Base-by-base conservation (phyloP, 805 yeast species). In the Candida michaelii region DNA sequence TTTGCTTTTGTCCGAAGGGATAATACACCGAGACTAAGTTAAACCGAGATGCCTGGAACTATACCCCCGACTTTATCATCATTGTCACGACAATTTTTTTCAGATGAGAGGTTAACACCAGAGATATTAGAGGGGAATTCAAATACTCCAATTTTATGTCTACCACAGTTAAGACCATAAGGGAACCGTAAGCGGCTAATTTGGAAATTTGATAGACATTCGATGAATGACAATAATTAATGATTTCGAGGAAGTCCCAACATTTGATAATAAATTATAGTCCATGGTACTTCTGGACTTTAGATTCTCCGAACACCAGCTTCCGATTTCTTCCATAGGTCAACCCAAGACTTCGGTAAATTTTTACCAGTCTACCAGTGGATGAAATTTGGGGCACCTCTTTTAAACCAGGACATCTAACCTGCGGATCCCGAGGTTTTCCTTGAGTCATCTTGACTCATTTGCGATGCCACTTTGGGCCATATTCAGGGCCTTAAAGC, bases 371-470 rank as follows among this genome's bases (percentile, higher is more conserved):
- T 23, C 37, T 24, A 19, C 37, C 19, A 24, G n/a, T 24, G 37
- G 37, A 21, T 23, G 37, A 14, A 34, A 34, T 34, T 34, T 21
- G 37, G 37, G 37, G 37, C 35, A 42, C 46, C 49, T 34, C 36
- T 25, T 24, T 31, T 33, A 35, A 25, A 23, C 27, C 46, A 27
- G 49, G 47, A 47, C 40, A 50, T 46, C 52, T 48, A 47, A 46
- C 44, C 39, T 27, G 3, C 9, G 11, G 31, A n/a, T 39, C 38
- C 52, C 49, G 52, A 46, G 52, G 49, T 35, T 43, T 42, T 43
- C 49, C 50, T 34, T 36, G 39, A 36, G 39, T 36, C 39, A 36
- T 36, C 39, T 16, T 36, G 31, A 27, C 13, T 27, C 30, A 16
- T 5, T 13, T 30, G 33, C 33, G 33, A 30, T 30, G 33, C 33